Evolutionary conservation across 75 land plant species (phyloP).

Genomic region (Cunninghamia lanceolata): DNA sequence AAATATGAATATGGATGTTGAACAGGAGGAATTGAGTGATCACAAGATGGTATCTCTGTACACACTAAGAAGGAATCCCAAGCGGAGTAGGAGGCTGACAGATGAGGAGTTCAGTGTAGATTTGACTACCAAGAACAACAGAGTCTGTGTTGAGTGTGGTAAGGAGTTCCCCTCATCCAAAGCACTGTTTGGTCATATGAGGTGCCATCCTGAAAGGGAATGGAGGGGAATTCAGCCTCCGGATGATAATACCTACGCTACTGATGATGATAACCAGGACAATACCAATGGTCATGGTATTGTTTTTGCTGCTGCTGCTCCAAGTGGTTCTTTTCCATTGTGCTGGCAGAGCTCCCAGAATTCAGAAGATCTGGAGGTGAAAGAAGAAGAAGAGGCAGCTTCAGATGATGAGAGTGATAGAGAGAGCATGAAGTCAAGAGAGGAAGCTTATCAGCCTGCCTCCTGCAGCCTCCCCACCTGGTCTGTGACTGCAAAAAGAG

Average conservation of each 20-base stretch:
- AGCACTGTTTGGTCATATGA: constrained; percentile 70
- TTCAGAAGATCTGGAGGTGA: background rate
- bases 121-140: constrained; percentile 24
- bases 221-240: constrained; percentile 69
- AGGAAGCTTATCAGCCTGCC: background rate
- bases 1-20: background rate
- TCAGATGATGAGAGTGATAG: constrained; percentile 10
- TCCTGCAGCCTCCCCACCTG: background rate
- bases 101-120: constrained; percentile 46
- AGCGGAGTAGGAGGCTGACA: constrained; percentile 34
- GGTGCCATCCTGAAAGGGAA: constrained; percentile 72
- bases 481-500: constrained; percentile 10
- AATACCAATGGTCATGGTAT: background rate
- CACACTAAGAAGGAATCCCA: constrained; percentile 35
- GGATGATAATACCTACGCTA: background rate
- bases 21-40: constrained; percentile 5
- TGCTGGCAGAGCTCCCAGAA: constrained; percentile 2
- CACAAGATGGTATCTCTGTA: constrained; percentile 28
- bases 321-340: background rate
- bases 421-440: constrained; percentile 7
- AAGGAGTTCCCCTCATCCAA: constrained; percentile 53
- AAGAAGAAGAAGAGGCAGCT: constrained; percentile 2
- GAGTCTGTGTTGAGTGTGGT: constrained; percentile 45
- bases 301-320: background rate
- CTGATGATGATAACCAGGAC: constrained; percentile 2